phyloP scores from a whole-genome alignment of 1,139 yeast species.

The Yamadazyma jaroonii region DNA sequence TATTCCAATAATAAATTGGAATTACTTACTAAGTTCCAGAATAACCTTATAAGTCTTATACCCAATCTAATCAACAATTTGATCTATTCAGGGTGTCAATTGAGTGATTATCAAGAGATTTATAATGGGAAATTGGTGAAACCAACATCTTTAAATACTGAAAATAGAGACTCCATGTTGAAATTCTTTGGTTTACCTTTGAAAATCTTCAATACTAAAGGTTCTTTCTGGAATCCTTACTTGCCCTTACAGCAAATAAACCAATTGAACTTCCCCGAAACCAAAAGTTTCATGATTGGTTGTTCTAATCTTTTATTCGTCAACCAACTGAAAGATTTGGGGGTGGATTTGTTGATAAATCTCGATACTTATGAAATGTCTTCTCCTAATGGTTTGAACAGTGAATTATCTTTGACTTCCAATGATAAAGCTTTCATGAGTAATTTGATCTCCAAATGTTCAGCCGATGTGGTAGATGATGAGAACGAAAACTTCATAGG shows the following conservation, averaged over 20 bases:
- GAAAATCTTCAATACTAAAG: constrained; percentile 75
- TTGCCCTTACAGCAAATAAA: constrained; percentile 88
- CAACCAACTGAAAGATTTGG: constrained; percentile 59
- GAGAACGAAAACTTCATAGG: constrained; percentile 46
- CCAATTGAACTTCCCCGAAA: constrained; percentile 56
- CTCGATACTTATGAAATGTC: constrained; percentile 33
- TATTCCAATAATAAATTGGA: constrained; percentile 81
- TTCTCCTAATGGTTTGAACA: constrained; percentile 43
- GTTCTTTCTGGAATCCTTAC: constrained; percentile 90
- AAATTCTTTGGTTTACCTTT: constrained; percentile 86
- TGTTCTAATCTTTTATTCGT: constrained; percentile 81
- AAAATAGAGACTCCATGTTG: constrained; percentile 73
- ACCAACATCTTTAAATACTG: constrained; percentile 72
- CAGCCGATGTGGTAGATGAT: constrained; percentile 7
- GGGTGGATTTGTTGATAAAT: constrained; percentile 44
- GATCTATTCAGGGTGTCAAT: constrained; percentile 79
- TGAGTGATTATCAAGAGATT: constrained; percentile 53
- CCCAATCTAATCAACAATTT: constrained; percentile 75
- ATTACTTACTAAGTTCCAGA: constrained; percentile 74
- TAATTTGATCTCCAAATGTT: constrained; percentile 18
- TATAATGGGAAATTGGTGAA: constrained; percentile 46
- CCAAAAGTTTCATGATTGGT: constrained; percentile 75
- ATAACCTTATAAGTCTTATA: constrained; percentile 65
- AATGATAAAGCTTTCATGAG: constrained; percentile 77
- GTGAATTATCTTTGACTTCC: constrained; percentile 49